These are phyloP conservation scores for Glycyrrhiza uralensis DNA, from an alignment of 306 rosid genomes.

Conservation along the genomic window DNA sequence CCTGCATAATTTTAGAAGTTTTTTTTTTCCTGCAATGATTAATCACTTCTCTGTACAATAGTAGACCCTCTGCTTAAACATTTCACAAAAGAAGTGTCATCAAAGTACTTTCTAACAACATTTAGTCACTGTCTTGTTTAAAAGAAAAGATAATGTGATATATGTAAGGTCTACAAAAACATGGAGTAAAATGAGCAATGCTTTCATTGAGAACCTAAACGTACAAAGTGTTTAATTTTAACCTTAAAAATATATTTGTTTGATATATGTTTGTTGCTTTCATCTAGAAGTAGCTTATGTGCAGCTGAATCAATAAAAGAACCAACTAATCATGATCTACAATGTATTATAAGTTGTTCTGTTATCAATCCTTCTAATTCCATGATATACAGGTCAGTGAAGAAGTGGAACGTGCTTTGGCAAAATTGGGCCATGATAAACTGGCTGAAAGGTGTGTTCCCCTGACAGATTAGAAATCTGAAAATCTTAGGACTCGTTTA, in stretches of 20 bases:
- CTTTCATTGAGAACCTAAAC: not conserved
- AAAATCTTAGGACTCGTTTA: too few species aligned
- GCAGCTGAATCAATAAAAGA: conserved; percentile 6
- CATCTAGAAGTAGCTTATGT: not conserved
- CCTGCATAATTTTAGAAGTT: not conserved
- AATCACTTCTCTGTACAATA: not conserved
- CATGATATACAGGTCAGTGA: conserved; percentile 66
- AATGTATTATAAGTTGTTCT: conserved; percentile 1
- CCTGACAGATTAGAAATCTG: not conserved
- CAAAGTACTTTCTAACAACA: not conserved
- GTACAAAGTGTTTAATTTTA: not conserved
- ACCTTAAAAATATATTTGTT: not conserved
- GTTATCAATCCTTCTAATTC: conserved; percentile 29
- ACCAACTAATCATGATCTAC: not conserved
- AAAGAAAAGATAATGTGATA: too few species aligned
- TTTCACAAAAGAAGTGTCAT: not conserved
- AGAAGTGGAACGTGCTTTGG: conserved; percentile 82
- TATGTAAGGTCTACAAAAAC: not conserved
- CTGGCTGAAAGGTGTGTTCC: conserved; percentile 63
- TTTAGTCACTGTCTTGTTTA: not conserved
- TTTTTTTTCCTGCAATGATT: not conserved
- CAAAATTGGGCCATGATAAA: conserved; percentile 48
- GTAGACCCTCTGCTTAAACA: not conserved
- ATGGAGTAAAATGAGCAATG: not conserved
- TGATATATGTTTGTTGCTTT: not conserved